Evolutionary conservation across 1,284 basidiomycete species (phyloP), one percentile per base, ranked within the genome.

Genomic region (Austropuccinia psidii): DNA sequence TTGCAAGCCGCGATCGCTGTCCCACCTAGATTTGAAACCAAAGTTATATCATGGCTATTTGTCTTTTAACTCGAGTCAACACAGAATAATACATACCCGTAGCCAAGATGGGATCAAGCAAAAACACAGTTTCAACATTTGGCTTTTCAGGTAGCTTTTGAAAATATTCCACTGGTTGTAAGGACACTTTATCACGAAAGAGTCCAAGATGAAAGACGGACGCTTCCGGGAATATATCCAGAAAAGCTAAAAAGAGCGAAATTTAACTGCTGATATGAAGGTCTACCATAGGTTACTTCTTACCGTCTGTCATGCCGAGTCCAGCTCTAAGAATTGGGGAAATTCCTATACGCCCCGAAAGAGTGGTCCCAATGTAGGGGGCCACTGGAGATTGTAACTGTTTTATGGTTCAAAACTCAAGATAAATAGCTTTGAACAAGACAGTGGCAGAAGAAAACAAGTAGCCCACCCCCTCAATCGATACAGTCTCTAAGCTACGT

Each of bases 161-260:
- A 82, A 94, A 94, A 81, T 96, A 93, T 89, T 97, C 93, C 43
- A 97, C 93, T 4, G 94, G 93, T 78, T 93, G 91, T 55, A 97
- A 83, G 43, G 88, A 88, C 19, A 89, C 86, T 80, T 94, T 95
- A 82, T 96, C 93, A 68, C 93, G 85, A 82, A 89, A 96, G 21
- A 96, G 82, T 47, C 93, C 93, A 55, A 96, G 86, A 79, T 96
- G 93, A 76, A 93, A 91, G 1, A 95, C 91, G 1, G 89, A 87
- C 1, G 93, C 93, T 64, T 84, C 89, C 81, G 91, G 92, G 80
- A 93, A 91, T 50, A 93, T 83, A 67, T 86, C 85, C 75, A 93
- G 83, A 79, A 94, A 80, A n/a, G 83, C 82, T 82, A 76, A 27
- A 11, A 8, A 13, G 35, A 27, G 47, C 17, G 57, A 33, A 66